Evolutionary conservation across 1,139 yeast genomes (phyloP).

Genomic region (Geotrichum candidum): DNA sequence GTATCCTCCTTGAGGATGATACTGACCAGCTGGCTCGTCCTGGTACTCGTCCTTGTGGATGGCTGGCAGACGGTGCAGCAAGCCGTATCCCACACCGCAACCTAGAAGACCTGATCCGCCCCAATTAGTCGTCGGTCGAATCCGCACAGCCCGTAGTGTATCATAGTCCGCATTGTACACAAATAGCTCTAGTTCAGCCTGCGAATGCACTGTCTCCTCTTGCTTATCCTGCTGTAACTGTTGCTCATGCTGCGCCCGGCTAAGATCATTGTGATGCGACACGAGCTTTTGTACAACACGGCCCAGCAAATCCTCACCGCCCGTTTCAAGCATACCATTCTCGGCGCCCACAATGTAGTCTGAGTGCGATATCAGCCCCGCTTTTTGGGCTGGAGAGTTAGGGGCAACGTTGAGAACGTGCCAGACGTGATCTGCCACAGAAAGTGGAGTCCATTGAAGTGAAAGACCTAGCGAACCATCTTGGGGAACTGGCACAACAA

Average conservation of each 20-base stretch:
- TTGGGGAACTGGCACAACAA: slow-evolving; percentile 41
- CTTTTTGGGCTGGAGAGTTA: slow-evolving; percentile 77
- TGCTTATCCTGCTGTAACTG: not conserved
- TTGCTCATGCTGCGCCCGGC: slow-evolving; percentile 19
- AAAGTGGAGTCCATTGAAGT: slow-evolving; percentile 70
- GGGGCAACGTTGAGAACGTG: slow-evolving; percentile 71
- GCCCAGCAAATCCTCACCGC: slow-evolving; percentile 79
- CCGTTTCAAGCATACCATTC: slow-evolving; percentile 69
- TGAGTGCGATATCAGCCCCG: slow-evolving; percentile 77
- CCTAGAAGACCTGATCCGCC: slow-evolving; percentile 78
- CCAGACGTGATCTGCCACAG: slow-evolving; percentile 80
- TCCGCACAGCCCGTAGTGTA: slow-evolving; percentile 78
- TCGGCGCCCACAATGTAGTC: slow-evolving; percentile 91
- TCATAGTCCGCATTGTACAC: slow-evolving; percentile 88
- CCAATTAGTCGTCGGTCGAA: slow-evolving; percentile 54
- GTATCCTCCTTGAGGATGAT: slow-evolving; percentile 5
- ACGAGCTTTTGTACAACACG: slow-evolving; percentile 45
- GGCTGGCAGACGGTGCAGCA: slow-evolving; percentile 77
- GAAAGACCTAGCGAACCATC: slow-evolving; percentile 50
- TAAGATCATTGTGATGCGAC: slow-evolving; percentile 22
- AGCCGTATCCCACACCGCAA: slow-evolving; percentile 92
- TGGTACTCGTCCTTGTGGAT: slow-evolving; percentile 23
- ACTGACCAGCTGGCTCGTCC: not conserved
- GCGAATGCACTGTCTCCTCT: slow-evolving; percentile 11
- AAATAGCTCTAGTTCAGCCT: slow-evolving; percentile 46